Percentiles rank a stretch among this genome's conserved stretches.
phyloP scores from a whole-genome alignment of 2,329 filamentous ascomycete genomes.

The Alternaria solani region DNA sequence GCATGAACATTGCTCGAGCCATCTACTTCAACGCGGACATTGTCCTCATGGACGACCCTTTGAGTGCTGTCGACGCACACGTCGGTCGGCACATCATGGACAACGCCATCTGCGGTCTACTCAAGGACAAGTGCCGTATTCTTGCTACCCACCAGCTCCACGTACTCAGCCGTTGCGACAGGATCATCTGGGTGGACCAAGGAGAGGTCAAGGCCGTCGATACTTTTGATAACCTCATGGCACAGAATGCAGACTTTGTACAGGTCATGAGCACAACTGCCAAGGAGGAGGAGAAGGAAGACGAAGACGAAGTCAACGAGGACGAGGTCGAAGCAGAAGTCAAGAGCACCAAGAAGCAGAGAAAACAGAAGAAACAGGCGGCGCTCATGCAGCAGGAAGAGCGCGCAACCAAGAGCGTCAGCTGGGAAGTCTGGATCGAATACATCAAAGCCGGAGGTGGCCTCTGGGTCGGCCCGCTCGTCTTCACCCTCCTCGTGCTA shows the following conservation, averaged over 20 bases:
- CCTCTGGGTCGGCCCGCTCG: slow-evolving; percentile 69
- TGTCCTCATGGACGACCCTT: slow-evolving; percentile 69
- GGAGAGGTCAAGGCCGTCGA: slow-evolving; percentile 85
- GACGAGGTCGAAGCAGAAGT: slow-evolving; percentile 57
- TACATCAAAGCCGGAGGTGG: slow-evolving; percentile 81
- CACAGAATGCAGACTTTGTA: slow-evolving; percentile 77
- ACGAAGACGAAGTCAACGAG: slow-evolving; percentile 58
- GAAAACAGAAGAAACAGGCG: slow-evolving; percentile 58
- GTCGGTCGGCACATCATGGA: slow-evolving; percentile 82
- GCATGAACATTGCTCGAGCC: slow-evolving; percentile 88
- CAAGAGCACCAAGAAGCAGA: slow-evolving; percentile 65
- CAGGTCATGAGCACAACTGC: slow-evolving; percentile 82
- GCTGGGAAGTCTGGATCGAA: slow-evolving; percentile 79
- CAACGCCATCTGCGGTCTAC: slow-evolving; percentile 86
- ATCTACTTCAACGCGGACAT: slow-evolving; percentile 72
- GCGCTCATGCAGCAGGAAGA: slow-evolving; percentile 78
- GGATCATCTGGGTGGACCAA: slow-evolving; percentile 91
- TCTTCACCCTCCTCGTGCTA: slow-evolving; percentile 71
- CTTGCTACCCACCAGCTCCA: slow-evolving; percentile 95
- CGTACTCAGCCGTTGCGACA: slow-evolving; percentile 87
- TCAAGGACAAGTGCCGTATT: slow-evolving; percentile 88
- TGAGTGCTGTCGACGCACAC: slow-evolving; percentile 66
- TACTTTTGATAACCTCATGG: slow-evolving; percentile 89
- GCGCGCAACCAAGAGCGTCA: slow-evolving; percentile 76
- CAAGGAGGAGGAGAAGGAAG: slow-evolving; percentile 63